These are phyloP conservation scores for Sextonia rubra DNA, from an alignment of 164 flowering plant species.

Conservation along the genomic window DNA sequence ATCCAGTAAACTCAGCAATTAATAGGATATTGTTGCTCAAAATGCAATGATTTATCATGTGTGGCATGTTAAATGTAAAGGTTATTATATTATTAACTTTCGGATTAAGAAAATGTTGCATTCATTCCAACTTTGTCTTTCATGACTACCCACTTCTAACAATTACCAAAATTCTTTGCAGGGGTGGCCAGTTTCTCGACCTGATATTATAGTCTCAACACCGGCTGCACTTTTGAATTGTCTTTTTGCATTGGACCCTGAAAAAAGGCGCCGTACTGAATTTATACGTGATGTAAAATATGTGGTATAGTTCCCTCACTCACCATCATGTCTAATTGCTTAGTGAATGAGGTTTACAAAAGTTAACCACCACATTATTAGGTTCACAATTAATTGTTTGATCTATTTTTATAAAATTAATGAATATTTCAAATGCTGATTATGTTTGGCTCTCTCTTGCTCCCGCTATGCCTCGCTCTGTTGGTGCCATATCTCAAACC, in stretches of 20 bases:
- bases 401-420: neutral
- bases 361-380: neutral
- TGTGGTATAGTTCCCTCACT: constrained; percentile 50
- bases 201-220: constrained; percentile 83
- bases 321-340: no score
- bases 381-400: neutral
- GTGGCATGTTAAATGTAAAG: neutral
- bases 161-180: constrained; percentile 27
- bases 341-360: no score
- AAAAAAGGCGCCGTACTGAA: constrained; percentile 45
- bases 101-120: neutral
- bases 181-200: constrained; percentile 82
- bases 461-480: no score
- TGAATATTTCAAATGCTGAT: neutral
- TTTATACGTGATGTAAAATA: constrained; percentile 69
- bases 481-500: no score
- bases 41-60: neutral
- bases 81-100: neutral
- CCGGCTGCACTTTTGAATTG: constrained; percentile 90
- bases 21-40: neutral
- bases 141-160: neutral
- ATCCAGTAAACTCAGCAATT: neutral
- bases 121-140: neutral
- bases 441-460: no score
- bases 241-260: constrained; percentile 57